phyloP scores from a whole-genome alignment of 345 rosid species.

The Salix caprea region DNA sequence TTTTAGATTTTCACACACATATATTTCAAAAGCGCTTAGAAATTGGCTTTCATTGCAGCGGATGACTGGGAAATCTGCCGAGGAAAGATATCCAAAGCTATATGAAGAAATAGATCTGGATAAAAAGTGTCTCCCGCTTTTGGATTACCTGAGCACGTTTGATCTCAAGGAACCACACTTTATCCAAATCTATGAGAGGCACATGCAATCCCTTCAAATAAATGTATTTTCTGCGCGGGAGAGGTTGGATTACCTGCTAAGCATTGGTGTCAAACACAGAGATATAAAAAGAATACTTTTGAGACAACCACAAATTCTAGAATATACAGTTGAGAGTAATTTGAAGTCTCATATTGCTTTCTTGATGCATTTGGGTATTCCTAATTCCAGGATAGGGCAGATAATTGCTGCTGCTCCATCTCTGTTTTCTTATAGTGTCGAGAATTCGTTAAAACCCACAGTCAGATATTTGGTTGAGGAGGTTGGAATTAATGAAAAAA shows the following conservation, averaged over 20 bases:
- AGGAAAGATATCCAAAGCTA: constrained; percentile 50
- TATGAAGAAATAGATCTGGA: constrained; percentile 72
- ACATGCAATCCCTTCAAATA: constrained; percentile 75
- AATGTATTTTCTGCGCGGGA: constrained; percentile 77
- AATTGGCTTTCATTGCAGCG: constrained; percentile 38
- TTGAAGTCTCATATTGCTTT: constrained; percentile 79
- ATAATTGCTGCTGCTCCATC: constrained; percentile 74
- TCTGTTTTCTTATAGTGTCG: constrained; percentile 77
- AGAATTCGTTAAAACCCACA: constrained; percentile 85
- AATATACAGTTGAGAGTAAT: constrained; percentile 81
- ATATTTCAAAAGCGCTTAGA: background rate
- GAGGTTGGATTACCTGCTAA: constrained; percentile 80
- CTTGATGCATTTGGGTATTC: constrained; percentile 70
- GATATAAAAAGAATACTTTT: constrained; percentile 77
- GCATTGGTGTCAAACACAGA: constrained; percentile 82
- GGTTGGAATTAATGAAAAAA: constrained; percentile 77
- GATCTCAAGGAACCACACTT: constrained; percentile 67
- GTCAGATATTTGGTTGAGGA: constrained; percentile 93
- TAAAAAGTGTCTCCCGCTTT: constrained; percentile 77
- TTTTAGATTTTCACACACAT: constrained; percentile 4
- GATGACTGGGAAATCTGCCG: constrained; percentile 25
- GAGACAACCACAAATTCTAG: constrained; percentile 91
- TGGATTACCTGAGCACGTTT: constrained; percentile 72
- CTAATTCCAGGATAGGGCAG: constrained; percentile 80
- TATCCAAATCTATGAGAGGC: constrained; percentile 80